Evolutionary conservation across 1,284 basidiomycete species (phyloP), one percentile per base, ranked within the genome.

Genomic region (Lentinus polychrous): DNA sequence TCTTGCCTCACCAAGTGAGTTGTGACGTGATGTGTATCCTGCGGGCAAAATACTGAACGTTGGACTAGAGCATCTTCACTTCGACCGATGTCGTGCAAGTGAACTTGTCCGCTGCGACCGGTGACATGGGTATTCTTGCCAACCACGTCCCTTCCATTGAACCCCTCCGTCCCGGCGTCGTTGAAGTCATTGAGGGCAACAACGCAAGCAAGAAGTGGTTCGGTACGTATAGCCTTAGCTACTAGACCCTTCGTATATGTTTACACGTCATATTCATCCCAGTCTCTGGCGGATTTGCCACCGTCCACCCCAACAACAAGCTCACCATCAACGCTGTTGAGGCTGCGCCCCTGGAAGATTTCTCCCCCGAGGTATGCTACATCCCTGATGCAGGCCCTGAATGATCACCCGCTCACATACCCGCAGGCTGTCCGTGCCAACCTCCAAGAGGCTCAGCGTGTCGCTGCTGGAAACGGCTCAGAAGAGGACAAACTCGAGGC

Each of bases 251-350:
- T 41, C 39, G 52, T 38, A 42, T 31, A 27, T 43, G 36, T 2
- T 37, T 49, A 27, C 3, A 6, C 3, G n/a, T 8, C 7, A 18
- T 40, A 8, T 22, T n/a, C 20, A n/a, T 36, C 10, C 22, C 33
- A 98, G 96, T 93, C 48, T 97, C 95, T 51, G 88, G 91, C 55
- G 96, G 96, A 52, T 98, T 99, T 66, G 95, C 96, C 49, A 97
- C 90, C 52, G 91, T 99, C 45, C 96, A 99, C 72, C 91, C 93
- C 45, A 94, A 94, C 76, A 99, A 98, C 80, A 85, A 81, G 60
- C 76, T 99, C 52, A 97, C 95, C 39, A 89, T 99, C 68, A 99
- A 99, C 72, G 93, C 89, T 53, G 86, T 99, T 48, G 96, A 99
- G 77, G 96, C 91, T 53, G 95, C 94, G 60, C 85, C 91, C 40